Conservation (phyloP, 768 basidiomycete species). For the Strobilomyces dryophilus region DNA sequence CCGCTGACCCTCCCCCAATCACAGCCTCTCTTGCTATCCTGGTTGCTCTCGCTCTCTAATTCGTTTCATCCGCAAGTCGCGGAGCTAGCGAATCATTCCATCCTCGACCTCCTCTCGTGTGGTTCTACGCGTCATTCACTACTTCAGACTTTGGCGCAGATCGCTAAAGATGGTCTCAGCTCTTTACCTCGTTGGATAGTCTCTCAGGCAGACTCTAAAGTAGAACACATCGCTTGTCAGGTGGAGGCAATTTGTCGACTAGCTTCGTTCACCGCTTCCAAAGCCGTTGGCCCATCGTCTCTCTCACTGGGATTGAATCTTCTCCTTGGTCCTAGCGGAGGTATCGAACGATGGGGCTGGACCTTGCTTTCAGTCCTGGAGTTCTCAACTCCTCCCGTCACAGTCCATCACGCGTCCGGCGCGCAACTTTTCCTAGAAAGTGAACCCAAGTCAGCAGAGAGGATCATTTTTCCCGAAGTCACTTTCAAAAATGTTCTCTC, state of each 20-base stretch:
- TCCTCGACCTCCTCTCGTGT: constrained; percentile 43
- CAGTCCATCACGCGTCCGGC: constrained; percentile 43
- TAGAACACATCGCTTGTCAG: constrained; percentile 63
- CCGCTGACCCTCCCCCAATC: constrained; percentile 62
- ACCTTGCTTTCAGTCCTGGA: constrained; percentile 77
- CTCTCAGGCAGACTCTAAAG: constrained; percentile 68
- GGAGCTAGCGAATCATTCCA: constrained; percentile 39
- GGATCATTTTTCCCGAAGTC: constrained; percentile 53
- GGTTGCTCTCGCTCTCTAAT: constrained; percentile 68
- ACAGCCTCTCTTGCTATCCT: constrained; percentile 64
- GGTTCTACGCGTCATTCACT: constrained; percentile 44
- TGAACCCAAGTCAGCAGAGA: constrained; percentile 35
- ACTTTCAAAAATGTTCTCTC: constrained; percentile 53
- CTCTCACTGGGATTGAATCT: constrained; percentile 53
- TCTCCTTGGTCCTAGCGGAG: constrained; percentile 75
- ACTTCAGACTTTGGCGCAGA: constrained; percentile 55
- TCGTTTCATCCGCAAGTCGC: constrained; percentile 55
- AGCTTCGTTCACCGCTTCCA: constrained; percentile 13
- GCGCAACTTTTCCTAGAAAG: constrained; percentile 56
- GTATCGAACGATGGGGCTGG: constrained; percentile 93
- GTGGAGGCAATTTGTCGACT: constrained; percentile 69
- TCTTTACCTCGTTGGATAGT: constrained; percentile 70
- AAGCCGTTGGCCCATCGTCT: constrained; percentile 31
- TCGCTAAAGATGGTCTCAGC: constrained; percentile 60
- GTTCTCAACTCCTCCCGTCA: constrained; percentile 53